Conservation (phyloP, 768 basidiomycete genomes). For the Amanita rimosa region DNA sequence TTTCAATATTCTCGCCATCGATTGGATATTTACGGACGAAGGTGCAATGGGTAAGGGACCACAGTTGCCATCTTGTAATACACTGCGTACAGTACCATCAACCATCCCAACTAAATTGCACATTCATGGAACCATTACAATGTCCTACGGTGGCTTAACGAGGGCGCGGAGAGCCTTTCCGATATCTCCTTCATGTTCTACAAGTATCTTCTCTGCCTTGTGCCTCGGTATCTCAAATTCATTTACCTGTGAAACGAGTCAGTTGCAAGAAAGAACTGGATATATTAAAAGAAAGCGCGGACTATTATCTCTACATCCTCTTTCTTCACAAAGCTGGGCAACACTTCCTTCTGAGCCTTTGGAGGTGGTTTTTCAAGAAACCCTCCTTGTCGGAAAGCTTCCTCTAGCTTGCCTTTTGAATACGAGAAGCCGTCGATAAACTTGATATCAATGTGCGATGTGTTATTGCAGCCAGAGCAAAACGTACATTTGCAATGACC, state of each 20-base stretch:
- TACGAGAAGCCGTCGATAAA: conserved; percentile 58
- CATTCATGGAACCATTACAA: not conserved
- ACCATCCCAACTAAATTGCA: no score
- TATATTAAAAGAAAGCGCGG: conserved; percentile 12
- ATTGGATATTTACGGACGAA: no score
- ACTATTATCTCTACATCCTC: conserved; percentile 63
- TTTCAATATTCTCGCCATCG: no score
- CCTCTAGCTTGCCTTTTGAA: conserved; percentile 56
- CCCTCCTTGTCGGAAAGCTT: conserved; percentile 44
- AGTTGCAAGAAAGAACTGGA: not conserved
- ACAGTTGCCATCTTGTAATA: no score
- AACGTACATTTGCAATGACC: conserved; percentile 54
- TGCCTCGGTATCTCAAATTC: conserved; percentile 53
- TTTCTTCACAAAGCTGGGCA: conserved; percentile 29
- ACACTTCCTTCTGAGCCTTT: conserved; percentile 33
- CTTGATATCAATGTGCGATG: conserved; percentile 19
- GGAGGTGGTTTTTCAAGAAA: conserved; percentile 45
- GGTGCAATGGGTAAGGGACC: no score
- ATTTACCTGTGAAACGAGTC: conserved; percentile 29
- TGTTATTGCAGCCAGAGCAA: not conserved
- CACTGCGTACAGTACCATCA: no score
- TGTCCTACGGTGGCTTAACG: conserved; percentile 12
- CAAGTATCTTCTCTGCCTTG: conserved; percentile 48
- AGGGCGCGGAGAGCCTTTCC: conserved; percentile 36
- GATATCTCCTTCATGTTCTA: conserved; percentile 42